Conservation (phyloP, 2,329 filamentous ascomycete genomes). For the Hymenoscyphus salicellus region DNA sequence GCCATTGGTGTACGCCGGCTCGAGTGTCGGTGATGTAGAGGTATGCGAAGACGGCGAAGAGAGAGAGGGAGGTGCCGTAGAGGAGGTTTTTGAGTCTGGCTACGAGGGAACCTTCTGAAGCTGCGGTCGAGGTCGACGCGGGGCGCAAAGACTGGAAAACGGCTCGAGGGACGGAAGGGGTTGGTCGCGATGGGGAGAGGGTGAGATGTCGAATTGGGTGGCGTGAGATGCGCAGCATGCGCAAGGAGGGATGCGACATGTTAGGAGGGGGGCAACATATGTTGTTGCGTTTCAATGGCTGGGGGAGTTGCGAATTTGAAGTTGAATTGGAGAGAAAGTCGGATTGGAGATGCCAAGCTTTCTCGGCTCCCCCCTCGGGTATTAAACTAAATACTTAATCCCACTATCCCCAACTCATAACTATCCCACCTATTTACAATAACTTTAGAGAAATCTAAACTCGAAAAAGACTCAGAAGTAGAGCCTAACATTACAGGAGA, state of each 20-base stretch:
- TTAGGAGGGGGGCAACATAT: conserved; percentile 9
- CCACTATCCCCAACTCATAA: too few relatives aligned
- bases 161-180: conserved; percentile 14
- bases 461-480: too few relatives aligned
- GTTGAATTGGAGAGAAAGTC: background rate
- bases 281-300: conserved; percentile 8
- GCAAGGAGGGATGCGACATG: conserved; percentile 24
- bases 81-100: conserved; percentile 49
- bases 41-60: conserved; percentile 51
- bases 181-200: conserved; percentile 19
- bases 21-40: conserved; percentile 73
- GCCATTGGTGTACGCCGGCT: conserved; percentile 65
- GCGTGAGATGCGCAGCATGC: conserved; percentile 19
- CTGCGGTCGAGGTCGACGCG: conserved; percentile 23
- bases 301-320: background rate
- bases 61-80: conserved; percentile 52
- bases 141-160: conserved; percentile 13
- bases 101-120: conserved; percentile 37
- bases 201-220: conserved; percentile 12
- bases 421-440: too few relatives aligned
- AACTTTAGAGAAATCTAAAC: too few relatives aligned
- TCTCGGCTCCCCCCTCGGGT: background rate
- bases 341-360: background rate
- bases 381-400: too few relatives aligned
- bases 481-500: too few relatives aligned